Evolutionary conservation across 768 basidiomycete genomes (phyloP).

Genomic region (Suillus variegatus): DNA sequence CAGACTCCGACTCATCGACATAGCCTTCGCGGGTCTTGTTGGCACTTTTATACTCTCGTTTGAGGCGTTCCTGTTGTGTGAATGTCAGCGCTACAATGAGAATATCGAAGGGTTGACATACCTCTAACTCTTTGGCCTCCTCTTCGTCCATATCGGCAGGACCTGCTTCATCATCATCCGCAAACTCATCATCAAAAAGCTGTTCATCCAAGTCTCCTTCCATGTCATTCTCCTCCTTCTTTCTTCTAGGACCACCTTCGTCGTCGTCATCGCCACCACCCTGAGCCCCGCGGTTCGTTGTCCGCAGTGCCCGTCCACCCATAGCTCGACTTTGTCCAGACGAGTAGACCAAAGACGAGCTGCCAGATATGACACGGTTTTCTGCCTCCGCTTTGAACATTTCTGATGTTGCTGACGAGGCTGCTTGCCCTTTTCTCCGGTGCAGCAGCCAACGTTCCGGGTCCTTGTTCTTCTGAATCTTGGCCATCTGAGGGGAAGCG

Average conservation of each 20-base stretch:
- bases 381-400: conserved; percentile 70
- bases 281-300: conserved; percentile 67
- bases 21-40: conserved; percentile 73
- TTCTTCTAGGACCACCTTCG: conserved; percentile 53
- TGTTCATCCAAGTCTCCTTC: conserved; percentile 86
- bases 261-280: conserved; percentile 70
- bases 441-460: conserved; percentile 71
- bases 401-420: conserved; percentile 63
- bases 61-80: conserved; percentile 67
- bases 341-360: conserved; percentile 48
- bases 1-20: conserved; percentile 76
- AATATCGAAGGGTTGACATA: conserved; percentile 31
- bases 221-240: conserved; percentile 62
- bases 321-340: conserved; percentile 63
- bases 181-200: conserved; percentile 80
- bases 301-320: conserved; percentile 64
- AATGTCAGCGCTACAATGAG: not conserved
- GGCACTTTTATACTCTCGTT: conserved; percentile 77
- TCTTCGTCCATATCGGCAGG: conserved; percentile 77
- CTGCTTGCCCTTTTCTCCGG: conserved; percentile 56
- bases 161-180: conserved; percentile 84
- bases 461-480: conserved; percentile 72
- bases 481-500: conserved; percentile 28
- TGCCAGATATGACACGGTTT: conserved; percentile 41
- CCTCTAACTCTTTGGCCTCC: conserved; percentile 83